phyloP scores from a whole-genome alignment of 345 rosid species.

The Theobroma cacao region DNA sequence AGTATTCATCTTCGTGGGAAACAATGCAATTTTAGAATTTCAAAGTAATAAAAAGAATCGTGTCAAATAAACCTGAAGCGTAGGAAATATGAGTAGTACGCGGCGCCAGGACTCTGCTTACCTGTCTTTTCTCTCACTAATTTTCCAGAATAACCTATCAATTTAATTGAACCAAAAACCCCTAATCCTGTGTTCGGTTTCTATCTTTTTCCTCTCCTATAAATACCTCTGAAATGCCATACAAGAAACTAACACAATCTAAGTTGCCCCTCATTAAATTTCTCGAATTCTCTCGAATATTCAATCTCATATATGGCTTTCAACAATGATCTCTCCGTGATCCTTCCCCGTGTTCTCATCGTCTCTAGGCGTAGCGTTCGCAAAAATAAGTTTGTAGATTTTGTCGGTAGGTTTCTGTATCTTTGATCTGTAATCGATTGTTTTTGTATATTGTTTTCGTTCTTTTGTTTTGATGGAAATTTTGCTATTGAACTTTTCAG shows the following conservation, averaged over 20 bases:
- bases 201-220: not conserved
- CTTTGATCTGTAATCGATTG: not conserved
- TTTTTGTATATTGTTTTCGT: not conserved
- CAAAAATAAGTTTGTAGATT: conserved; percentile 87
- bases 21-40: not conserved
- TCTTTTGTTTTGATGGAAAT: not conserved
- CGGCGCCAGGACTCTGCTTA: not conserved
- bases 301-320: conserved; percentile 28
- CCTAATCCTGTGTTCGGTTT: not conserved
- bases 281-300: not conserved
- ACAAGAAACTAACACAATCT: not conserved
- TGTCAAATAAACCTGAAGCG: not conserved
- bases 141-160: not conserved
- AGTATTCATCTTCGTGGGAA: too few species aligned
- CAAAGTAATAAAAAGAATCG: not conserved
- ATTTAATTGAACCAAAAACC: not conserved
- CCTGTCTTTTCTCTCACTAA: not conserved
- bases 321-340: conserved; percentile 45
- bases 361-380: conserved; percentile 84
- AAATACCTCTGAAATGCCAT: not conserved
- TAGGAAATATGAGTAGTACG: not conserved
- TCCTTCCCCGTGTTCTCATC: conserved; percentile 82
- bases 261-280: too few species aligned
- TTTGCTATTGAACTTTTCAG: conserved; percentile 30
- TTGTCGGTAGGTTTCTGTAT: conserved; percentile 50